These are phyloP conservation scores for Colletotrichum acutatum DNA, from an alignment of 2,329 filamentous ascomycete genomes.

Conservation along the genomic window DNA sequence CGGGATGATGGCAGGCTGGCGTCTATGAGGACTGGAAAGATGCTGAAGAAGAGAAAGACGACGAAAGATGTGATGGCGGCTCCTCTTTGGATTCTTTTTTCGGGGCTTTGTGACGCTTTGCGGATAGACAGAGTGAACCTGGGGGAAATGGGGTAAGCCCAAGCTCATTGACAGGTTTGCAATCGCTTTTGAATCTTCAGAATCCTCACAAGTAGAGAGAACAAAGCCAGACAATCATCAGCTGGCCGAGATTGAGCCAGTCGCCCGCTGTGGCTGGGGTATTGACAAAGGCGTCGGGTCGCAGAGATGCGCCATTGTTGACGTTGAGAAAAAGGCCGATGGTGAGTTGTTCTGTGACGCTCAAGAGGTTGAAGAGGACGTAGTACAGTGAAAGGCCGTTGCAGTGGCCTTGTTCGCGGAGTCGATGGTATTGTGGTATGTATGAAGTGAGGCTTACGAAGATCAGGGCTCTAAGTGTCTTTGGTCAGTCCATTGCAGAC, in stretches of 20 bases:
- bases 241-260: conserved; percentile 26
- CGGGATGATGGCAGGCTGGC: neutral
- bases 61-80: neutral
- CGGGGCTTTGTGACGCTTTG: neutral
- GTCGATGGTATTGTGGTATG: conserved; percentile 18
- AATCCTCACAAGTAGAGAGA: neutral
- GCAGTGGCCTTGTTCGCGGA: conserved; percentile 10
- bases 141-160: neutral
- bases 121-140: neutral
- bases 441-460: conserved; percentile 1
- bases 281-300: conserved; percentile 14
- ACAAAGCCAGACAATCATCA: conserved; percentile 8
- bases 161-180: neutral
- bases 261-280: conserved; percentile 12
- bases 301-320: neutral
- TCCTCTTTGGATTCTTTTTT: neutral
- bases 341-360: conserved; percentile 18
- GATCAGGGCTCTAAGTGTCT: neutral
- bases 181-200: neutral
- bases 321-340: conserved; percentile 17
- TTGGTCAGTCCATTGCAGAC: neutral
- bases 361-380: conserved; percentile 1
- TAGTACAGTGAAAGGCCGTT: conserved; percentile 16
- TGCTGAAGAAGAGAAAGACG: neutral
- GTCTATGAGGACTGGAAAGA: neutral